These are phyloP conservation scores for Pythium guiyangense DNA, from an alignment of 352 stramenopile genomes.

Conservation along the genomic window DNA sequence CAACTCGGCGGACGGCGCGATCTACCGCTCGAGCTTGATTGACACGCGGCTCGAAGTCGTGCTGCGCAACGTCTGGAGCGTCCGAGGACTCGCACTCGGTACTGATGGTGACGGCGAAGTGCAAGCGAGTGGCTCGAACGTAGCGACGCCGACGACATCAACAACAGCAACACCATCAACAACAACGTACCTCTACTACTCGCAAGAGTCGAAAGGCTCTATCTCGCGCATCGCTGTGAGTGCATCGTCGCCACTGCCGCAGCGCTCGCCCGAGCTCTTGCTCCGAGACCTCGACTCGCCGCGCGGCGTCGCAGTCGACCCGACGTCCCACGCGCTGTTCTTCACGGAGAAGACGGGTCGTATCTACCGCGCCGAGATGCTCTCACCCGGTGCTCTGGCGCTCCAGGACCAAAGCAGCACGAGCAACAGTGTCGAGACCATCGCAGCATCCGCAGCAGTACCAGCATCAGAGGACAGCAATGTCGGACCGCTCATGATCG, in stretches of 20 bases:
- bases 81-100: slow-evolving; percentile 37
- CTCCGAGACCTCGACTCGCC: slow-evolving; percentile 40
- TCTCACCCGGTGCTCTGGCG: background rate
- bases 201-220: slow-evolving; percentile 53
- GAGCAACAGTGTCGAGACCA: slow-evolving; percentile 10
- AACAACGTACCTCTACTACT: slow-evolving; percentile 35
- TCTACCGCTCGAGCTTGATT: slow-evolving; percentile 56
- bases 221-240: slow-evolving; percentile 25
- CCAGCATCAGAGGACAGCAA: slow-evolving; percentile 3
- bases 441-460: too few relatives aligned
- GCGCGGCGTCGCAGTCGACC: slow-evolving; percentile 43
- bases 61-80: slow-evolving; percentile 38
- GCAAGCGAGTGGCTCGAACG: background rate
- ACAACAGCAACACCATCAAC: background rate
- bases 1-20: slow-evolving; percentile 53
- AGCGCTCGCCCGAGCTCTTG: slow-evolving; percentile 15
- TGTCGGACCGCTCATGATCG: slow-evolving; percentile 11
- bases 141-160: background rate
- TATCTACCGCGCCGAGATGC: slow-evolving; percentile 29
- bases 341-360: slow-evolving; percentile 73
- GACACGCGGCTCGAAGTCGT: slow-evolving; percentile 40
- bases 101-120: background rate
- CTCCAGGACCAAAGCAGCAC: slow-evolving; percentile 2
- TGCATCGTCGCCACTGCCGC: background rate
- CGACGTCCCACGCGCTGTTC: slow-evolving; percentile 30